Base-by-base conservation (phyloP, 257 asterid genomes). In the Solanum acaule region DNA sequence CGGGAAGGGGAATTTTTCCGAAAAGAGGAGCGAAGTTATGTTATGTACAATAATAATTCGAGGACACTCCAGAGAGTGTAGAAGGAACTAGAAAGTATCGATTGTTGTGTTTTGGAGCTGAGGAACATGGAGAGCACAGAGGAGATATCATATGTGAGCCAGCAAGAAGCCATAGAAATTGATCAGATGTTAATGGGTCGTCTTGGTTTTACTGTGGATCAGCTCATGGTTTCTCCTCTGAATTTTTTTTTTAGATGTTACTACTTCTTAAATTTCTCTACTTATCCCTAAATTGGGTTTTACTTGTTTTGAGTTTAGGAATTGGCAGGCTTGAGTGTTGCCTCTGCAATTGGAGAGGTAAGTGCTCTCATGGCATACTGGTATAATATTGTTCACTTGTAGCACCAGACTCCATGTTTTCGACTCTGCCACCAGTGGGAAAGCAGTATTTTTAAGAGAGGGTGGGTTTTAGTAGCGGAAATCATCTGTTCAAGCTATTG, bases 141-240 rank as follows among this genome's bases (percentile, higher is more conserved):
- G 8, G 86, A 92, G 61, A 37, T 94, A 44, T 93, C 98, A 59
- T 95, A 93, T 90, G 88, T 95, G 70, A 94, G 91, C 88, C 98
- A 92, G 91, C 91, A 91, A 27, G 94, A 95, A 87, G 98, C 98
- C 86, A 92, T 93, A 84, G 96, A 94, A 88, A 89, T 95, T 44
- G 96, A 94, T 89, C 93, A 94, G 40, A 91, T 93, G 87, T 93
- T 94, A 79, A 94, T 94, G 98, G 98, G 98, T 6, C 96, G 96
- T 29, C 91, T 94, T 67, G 96, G 98, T 6, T 95, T 94, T 89
- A 93, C 93, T 91, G 92, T 92, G 56, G 96, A 94, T 93, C 98
- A 95, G 92, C 89, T 95, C 85, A 95, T 95, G 98, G 98, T 93
- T 35, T 37, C 86, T 76, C 59, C 77, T 84, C 78, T 59, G 11